These are phyloP conservation scores for Leishmania major DNA, from an alignment of 208 protist species.

Conservation along the genomic window DNA sequence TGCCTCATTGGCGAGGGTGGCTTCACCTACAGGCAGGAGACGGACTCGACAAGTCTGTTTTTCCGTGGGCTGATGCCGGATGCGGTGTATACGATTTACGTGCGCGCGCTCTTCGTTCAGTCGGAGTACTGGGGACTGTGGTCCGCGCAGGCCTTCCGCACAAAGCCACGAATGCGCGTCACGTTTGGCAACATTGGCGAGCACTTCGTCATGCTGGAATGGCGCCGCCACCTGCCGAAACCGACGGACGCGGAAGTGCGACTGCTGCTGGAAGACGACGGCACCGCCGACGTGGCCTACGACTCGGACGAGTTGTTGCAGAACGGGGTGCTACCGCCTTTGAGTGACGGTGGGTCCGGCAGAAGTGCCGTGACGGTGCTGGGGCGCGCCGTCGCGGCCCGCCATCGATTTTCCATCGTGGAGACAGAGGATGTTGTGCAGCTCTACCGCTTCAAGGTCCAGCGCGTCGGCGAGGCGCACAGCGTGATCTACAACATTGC, in stretches of 20 bases:
- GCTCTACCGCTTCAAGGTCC: constrained; percentile 89
- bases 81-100: constrained; percentile 82
- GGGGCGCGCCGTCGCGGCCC: background rate
- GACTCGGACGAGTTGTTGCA: background rate
- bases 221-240: constrained; percentile 81
- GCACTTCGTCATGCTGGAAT: constrained; percentile 92
- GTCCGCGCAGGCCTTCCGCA: constrained; percentile 83
- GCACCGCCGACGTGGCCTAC: background rate
- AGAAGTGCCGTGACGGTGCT: background rate
- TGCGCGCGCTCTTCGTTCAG: constrained; percentile 73
- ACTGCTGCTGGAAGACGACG: constrained; percentile 12
- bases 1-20: constrained; percentile 71
- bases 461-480: constrained; percentile 68
- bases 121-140: constrained; percentile 89
- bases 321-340: constrained; percentile 12
- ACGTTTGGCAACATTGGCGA: constrained; percentile 92
- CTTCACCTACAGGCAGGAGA: constrained; percentile 82
- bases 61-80: constrained; percentile 90
- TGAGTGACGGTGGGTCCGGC: background rate
- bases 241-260: constrained; percentile 32
- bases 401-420: constrained; percentile 30
- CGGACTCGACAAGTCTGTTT: constrained; percentile 74
- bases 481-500: constrained; percentile 81
- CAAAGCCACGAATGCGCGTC: constrained; percentile 75
- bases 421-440: constrained; percentile 82